Evolutionary conservation across 2,329 filamentous ascomycete genomes (phyloP), one percentile per base, ranked within the genome.

Genomic region (Colletotrichum lupini): DNA sequence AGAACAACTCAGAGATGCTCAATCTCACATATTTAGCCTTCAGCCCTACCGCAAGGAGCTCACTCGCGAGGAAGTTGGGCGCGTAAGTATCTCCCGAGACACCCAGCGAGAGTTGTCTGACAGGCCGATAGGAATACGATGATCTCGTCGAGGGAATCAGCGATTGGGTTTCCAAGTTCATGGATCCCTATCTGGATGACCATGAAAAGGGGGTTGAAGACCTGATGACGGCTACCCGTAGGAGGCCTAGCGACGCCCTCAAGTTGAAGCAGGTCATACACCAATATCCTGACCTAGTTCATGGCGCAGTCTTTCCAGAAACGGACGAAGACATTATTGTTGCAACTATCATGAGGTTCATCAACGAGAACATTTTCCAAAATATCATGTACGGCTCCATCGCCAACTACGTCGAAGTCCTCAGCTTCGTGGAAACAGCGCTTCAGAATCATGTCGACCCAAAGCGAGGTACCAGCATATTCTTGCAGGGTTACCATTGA

Each of bases 21-120:
- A 82, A 57, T 82, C 81, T 7, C 83, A 84, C 66, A 84, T 84
- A 60, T 83, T 85, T 67, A 83, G 80, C 16, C 79, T 85, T 4
- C 82, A 84, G 66, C 83, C 83, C 7, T 85, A 84, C 67, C 79
- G 79, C 19, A 81, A 81, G 55, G 81, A 83, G 22, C 70, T 84
- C 9, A 85, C 82, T 0, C 77, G 78, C 0, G 78, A 82, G 32
- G 82, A 84, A 59, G 80, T 83, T 42, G 79, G 78, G 24, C 78
- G 78, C 55, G 83, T 84, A 78, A 72, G 78, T 75, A 12, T 35
- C 28, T 49, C n/a, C 26, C 26, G 5, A 28, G 24, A 2, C 19
- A 6, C 4, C 1, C 4, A 14, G 2, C n/a, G 11, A 5, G 9
- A 28, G 6, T 7, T 12, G 35, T 3, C 74, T 79, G 64, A 82